Base-by-base conservation (phyloP, 108 stramenopile species). In the Nitzschia palea region DNA sequence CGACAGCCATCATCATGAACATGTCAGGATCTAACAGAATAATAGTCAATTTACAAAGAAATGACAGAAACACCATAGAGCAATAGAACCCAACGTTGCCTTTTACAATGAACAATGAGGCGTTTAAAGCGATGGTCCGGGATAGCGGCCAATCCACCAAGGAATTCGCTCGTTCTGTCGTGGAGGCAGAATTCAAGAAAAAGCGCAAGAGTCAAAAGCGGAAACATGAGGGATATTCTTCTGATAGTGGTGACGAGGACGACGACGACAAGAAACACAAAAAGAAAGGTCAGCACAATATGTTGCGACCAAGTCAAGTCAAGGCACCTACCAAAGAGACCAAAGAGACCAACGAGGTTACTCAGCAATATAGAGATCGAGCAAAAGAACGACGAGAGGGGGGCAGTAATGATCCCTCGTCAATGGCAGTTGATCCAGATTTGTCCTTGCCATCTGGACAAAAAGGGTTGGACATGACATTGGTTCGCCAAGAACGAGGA, bases 391-490 rank as follows among this genome's bases (percentile, higher is more conserved):
- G 93, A 37, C 79, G 93, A 9, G 88, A 89, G 67, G 85, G 85
- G 3, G 82, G 44, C 34, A 20, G 22, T 18, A 48, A 10, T 8
- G 8, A 4, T 18, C 5, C 47, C 4, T 18, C 47, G 15, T 48
- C 47, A 4, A n/a, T 20, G 47, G 47, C 47, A 18, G 56, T 44
- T 15, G 71, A 66, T 34, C 34, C 34, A 20, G 44, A 30, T 62
- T 48, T 42, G 0, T 17, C 30, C 20, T 14, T 36, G 30, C 47
- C 43, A 37, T 3, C 55, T 91, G 31, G 31, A 33, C 17, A 31
- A 25, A 92, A 83, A 67, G 97, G 97, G 6, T 65, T 97, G 55
- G 95, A 98, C 82, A 61, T 75, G 35, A 86, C 94, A 23, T 70
- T 97, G 42, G 84, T 90, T 9, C 73, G 91, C 28, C 91, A 94